A percentile compares a stretch with the other conserved stretches of the same genome.
Evolutionary conservation across 1,284 basidiomycete species (phyloP).

Genomic region (Phellopilus nigrolimitatus): DNA sequence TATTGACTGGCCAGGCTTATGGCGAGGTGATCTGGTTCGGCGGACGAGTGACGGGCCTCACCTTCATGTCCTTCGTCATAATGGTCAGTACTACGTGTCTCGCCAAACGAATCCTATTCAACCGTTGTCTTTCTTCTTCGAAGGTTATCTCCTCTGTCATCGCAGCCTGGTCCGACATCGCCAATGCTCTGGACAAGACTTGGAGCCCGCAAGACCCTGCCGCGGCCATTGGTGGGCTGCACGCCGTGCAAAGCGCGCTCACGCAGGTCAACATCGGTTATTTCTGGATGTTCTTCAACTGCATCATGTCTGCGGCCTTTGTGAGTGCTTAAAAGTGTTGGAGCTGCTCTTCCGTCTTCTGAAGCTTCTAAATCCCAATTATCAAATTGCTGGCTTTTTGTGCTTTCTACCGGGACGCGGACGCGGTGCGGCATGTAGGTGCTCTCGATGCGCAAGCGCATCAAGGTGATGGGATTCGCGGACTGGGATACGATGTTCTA

Average conservation of each 20-base stretch:
- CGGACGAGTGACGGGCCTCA: conserved; percentile 83
- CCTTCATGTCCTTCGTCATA: conserved; percentile 84
- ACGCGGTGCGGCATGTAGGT: conserved; percentile 46
- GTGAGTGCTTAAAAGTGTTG: conserved; percentile 47
- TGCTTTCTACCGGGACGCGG: not conserved
- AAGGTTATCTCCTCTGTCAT: conserved; percentile 92
- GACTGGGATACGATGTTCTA: conserved; percentile 99
- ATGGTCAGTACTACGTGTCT: conserved; percentile 76
- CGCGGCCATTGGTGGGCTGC: conserved; percentile 37
- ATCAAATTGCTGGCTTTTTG: conserved; percentile 9
- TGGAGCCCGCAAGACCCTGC: conserved; percentile 38
- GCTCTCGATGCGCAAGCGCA: conserved; percentile 93
- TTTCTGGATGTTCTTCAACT: conserved; percentile 96
- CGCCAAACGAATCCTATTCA: too few relatives aligned
- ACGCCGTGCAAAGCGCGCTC: conserved; percentile 45
- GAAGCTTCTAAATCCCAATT: too few relatives aligned
- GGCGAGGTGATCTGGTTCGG: conserved; percentile 98
- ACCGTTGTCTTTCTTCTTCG: conserved; percentile 4
- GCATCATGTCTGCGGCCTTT: conserved; percentile 87
- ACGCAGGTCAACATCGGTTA: conserved; percentile 78
- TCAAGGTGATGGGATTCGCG: conserved; percentile 97
- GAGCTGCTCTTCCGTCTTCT: too few relatives aligned
- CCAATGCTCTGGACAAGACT: conserved; percentile 42
- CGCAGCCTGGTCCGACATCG: conserved; percentile 92
- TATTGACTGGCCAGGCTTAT: conserved; percentile 63